Base-by-base conservation (phyloP, 1,284 basidiomycete species). In the Moesziomyces antarcticus region DNA sequence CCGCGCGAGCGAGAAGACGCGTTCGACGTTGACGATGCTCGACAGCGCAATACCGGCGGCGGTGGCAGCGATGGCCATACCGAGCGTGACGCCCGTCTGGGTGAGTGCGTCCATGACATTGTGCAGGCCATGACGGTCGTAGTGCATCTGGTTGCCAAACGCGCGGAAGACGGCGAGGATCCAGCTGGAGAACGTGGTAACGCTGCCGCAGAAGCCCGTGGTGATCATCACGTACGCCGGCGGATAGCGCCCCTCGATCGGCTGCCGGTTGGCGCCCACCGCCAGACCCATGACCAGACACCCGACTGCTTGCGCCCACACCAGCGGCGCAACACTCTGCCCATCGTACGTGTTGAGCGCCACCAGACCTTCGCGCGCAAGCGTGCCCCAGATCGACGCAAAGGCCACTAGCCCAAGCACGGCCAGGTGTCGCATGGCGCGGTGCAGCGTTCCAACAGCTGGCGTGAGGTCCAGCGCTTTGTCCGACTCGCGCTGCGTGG, bases 181-280 rank as follows among this genome's bases (percentile, higher is more conserved):
- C 96, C 97, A 99, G 18, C 90, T 89, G 5, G 94, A 97, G 85
- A 98, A 99, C 0, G 95, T 98, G 5, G 97, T 99, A 73, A 97
- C 86, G 5, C 93, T 96, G 1, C 96, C 97, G 80, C 96, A 98
- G 82, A 97, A 93, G 5, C 95, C 95, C 45, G 95, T 97, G 0
- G 93, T 93, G 20, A 96, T 84, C 43, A 92, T 93, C 5, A 91
- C 92, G 84, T 94, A 96, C 9, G 96, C 80, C 1, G 94, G 76
- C 11, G 78, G 64, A 44, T 80, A 80, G 14, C 53, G 40, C 13
- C 49, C 55, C 48, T 82, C 77, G 27, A 82, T 53, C 16, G 63
- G 57, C 30, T 48, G 44, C 22, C 62, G 47, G 25, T 80, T 79
- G 16, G 58, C 50, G 14, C 66, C 66, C 21, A 71, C 57, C 4